Conservation (phyloP, 768 basidiomycete genomes). For the Pluteus cervinus region DNA sequence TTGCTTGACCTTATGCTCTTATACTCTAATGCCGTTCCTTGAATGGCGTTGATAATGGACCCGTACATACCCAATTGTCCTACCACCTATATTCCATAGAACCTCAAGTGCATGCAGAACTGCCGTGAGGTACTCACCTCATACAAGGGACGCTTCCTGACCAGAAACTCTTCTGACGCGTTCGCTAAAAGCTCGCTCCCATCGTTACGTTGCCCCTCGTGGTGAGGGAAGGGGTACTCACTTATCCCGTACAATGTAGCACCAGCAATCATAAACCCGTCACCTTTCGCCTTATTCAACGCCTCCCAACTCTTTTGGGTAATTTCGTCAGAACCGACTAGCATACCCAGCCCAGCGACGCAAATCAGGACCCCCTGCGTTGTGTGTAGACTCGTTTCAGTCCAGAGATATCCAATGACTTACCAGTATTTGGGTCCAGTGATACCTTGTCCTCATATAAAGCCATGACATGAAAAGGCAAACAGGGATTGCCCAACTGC, state of each 20-base stretch:
- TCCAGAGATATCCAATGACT: constrained; percentile 14
- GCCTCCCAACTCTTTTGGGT: constrained; percentile 74
- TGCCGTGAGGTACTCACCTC: constrained; percentile 36
- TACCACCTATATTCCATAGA: constrained; percentile 45
- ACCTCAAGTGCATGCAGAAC: background rate
- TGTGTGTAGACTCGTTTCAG: background rate
- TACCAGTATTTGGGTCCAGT: constrained; percentile 79
- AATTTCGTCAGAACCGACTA: constrained; percentile 72
- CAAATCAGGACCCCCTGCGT: constrained; percentile 67
- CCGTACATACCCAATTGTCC: constrained; percentile 88
- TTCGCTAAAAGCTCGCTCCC: constrained; percentile 64
- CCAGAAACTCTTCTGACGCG: constrained; percentile 85
- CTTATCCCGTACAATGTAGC: constrained; percentile 85
- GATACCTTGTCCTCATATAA: constrained; percentile 74
- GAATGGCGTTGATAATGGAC: constrained; percentile 70
- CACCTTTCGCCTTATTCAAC: constrained; percentile 64
- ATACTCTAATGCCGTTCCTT: constrained; percentile 73
- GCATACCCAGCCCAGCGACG: constrained; percentile 68
- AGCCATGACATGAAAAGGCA: constrained; percentile 81
- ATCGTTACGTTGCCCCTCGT: no score
- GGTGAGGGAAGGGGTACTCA: constrained; percentile 29
- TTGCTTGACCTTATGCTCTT: constrained; percentile 53
- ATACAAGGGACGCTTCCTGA: constrained; percentile 72
- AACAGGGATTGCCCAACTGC: constrained; percentile 83
- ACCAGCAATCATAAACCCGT: constrained; percentile 82